Evolutionary conservation across 768 basidiomycete species (phyloP).

Genomic region (Russula virescens): DNA sequence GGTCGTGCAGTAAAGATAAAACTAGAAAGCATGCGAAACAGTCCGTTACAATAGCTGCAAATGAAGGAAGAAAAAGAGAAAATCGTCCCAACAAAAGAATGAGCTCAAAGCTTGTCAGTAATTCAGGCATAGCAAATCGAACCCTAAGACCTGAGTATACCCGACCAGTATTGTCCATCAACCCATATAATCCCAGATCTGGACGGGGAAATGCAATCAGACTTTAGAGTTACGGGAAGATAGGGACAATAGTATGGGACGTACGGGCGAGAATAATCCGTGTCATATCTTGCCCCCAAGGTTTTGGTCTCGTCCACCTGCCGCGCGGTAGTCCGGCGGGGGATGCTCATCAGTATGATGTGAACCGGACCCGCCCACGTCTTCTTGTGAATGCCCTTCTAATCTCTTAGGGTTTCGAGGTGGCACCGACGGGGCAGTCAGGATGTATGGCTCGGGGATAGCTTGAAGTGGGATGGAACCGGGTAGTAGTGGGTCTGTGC

Average conservation of each 20-base stretch:
- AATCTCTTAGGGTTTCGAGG: conserved; percentile 17
- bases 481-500: conserved; percentile 56
- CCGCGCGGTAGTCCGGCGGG: conserved; percentile 3
- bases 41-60: conserved; percentile 2
- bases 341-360: background rate
- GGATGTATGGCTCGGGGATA: background rate
- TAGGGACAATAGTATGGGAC: background rate
- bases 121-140: too few relatives aligned
- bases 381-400: background rate
- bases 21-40: background rate
- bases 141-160: background rate
- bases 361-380: background rate
- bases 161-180: background rate
- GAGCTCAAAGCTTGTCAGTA: background rate
- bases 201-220: background rate
- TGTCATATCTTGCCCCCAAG: conserved; percentile 9
- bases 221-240: background rate
- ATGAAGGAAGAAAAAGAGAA: background rate
- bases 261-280: conserved; percentile 11
- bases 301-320: background rate
- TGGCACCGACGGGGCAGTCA: conserved; percentile 5
- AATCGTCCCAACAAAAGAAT: background rate
- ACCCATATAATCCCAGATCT: conserved; percentile 3
- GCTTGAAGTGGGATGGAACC: background rate
- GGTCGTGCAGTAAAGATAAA: too few relatives aligned